Evolutionary conservation across 2,329 filamentous ascomycete species (phyloP).

Genomic region (Drechmeria coniospora): DNA sequence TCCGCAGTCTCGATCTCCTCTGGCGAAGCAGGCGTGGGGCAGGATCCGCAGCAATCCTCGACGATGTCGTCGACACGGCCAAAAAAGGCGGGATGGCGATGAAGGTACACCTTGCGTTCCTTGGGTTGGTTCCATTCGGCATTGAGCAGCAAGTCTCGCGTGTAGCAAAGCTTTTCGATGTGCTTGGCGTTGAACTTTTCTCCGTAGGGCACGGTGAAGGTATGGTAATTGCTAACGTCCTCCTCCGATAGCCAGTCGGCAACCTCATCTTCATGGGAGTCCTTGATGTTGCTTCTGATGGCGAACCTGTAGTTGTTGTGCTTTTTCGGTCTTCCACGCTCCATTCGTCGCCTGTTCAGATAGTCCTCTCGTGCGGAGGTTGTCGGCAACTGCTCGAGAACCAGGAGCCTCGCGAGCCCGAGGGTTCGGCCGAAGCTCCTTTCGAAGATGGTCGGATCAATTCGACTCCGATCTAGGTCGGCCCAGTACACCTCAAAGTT

Average conservation of each 20-base stretch:
- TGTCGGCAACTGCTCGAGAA: constrained; percentile 65
- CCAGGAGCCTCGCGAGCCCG: constrained; percentile 63
- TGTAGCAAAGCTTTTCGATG: constrained; percentile 72
- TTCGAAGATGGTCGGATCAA: constrained; percentile 81
- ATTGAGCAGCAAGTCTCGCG: constrained; percentile 67
- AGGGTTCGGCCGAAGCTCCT: constrained; percentile 61
- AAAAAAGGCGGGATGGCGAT: constrained; percentile 77
- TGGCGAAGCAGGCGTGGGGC: constrained; percentile 50
- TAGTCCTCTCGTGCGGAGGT: constrained; percentile 53
- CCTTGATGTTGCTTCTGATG: constrained; percentile 60
- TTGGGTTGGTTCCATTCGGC: constrained; percentile 73
- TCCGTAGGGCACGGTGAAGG: constrained; percentile 58
- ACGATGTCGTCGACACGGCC: constrained; percentile 61
- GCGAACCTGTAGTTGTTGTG: constrained; percentile 24
- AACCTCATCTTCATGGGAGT: constrained; percentile 62
- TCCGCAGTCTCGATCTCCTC: constrained; percentile 58
- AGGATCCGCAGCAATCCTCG: constrained; percentile 68
- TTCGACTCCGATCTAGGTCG: constrained; percentile 52
- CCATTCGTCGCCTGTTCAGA: constrained; percentile 50
- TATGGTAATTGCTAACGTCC: constrained; percentile 67
- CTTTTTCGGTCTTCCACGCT: constrained; percentile 52
- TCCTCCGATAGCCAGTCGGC: constrained; percentile 69
- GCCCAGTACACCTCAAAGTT: constrained; percentile 78
- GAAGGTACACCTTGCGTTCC: constrained; percentile 60
- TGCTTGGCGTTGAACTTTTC: constrained; percentile 45